Evolutionary conservation across 2,329 filamentous ascomycete species (phyloP).

Genomic region (Aspergillus hortae): DNA sequence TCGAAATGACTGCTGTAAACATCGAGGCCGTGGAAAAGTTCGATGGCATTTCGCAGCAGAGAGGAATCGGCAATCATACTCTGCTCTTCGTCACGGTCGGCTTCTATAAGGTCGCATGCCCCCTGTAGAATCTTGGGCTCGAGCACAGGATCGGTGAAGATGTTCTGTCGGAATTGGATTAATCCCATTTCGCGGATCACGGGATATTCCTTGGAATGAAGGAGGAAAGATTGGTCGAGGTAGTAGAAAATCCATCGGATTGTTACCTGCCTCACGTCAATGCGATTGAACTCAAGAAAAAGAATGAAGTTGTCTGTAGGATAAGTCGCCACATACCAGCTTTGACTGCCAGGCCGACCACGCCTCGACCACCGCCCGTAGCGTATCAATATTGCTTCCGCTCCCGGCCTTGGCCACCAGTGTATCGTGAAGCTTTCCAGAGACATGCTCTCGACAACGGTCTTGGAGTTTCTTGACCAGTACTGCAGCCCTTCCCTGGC

Average conservation of each 20-base stretch:
- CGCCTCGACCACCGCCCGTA: conserved; percentile 57
- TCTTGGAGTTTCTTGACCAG: conserved; percentile 65
- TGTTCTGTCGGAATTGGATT: conserved; percentile 64
- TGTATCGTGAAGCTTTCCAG: conserved; percentile 52
- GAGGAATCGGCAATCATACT: conserved; percentile 55
- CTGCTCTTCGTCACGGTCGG: conserved; percentile 59
- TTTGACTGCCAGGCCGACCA: conserved; percentile 80
- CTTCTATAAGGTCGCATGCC: conserved; percentile 71
- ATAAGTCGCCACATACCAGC: conserved; percentile 52
- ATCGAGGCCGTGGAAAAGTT: conserved; percentile 79
- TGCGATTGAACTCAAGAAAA: not conserved
- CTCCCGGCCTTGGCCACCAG: conserved; percentile 55
- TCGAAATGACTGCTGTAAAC: conserved; percentile 81
- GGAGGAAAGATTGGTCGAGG: conserved; percentile 82
- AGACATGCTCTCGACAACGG: conserved; percentile 63
- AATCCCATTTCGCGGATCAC: conserved; percentile 81
- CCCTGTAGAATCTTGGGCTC: conserved; percentile 60
- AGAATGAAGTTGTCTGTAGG: not conserved
- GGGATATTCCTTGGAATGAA: conserved; percentile 65
- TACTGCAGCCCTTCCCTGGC: conserved; percentile 67
- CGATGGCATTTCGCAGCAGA: conserved; percentile 71
- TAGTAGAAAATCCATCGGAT: conserved; percentile 91
- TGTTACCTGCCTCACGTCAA: conserved; percentile 52
- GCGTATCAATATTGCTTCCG: conserved; percentile 59
- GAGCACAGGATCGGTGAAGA: conserved; percentile 54